Evolutionary conservation across 2,329 filamentous ascomycete genomes (phyloP).

Genomic region (Cladophialophora chaetospira): DNA sequence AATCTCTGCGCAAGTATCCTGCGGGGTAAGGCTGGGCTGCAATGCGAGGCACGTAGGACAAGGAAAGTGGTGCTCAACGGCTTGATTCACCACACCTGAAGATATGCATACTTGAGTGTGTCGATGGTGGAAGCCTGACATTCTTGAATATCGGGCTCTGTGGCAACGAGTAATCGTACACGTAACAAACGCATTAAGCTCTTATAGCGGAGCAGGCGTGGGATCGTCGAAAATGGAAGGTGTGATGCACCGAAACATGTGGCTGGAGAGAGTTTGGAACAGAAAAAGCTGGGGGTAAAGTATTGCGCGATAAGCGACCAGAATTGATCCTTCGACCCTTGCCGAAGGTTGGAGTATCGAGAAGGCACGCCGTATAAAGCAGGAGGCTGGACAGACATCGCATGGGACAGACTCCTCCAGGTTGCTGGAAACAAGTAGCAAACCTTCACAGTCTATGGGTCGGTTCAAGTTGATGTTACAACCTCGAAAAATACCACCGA

Average conservation of each 20-base stretch:
- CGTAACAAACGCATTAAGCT: too few species aligned
- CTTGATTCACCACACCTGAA: too few species aligned
- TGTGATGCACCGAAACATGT: conserved; percentile 4
- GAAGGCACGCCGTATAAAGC: not conserved
- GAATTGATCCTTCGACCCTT: not conserved
- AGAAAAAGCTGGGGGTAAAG: not conserved
- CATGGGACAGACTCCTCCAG: not conserved
- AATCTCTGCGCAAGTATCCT: conserved; percentile 3
- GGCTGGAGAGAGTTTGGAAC: conserved; percentile 3
- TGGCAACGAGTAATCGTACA: too few species aligned
- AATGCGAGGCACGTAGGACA: conserved; percentile 15
- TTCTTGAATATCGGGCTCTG: too few species aligned
- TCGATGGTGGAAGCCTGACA: too few species aligned
- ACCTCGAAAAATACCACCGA: too few species aligned
- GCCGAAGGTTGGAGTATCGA: not conserved
- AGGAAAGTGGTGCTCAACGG: not conserved
- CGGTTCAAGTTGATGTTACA: too few species aligned
- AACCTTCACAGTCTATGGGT: too few species aligned
- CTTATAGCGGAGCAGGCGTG: not conserved
- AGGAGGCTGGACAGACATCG: not conserved
- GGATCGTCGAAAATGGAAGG: conserved; percentile 2
- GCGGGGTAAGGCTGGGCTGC: conserved; percentile 32
- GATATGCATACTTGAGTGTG: too few species aligned
- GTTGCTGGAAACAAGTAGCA: not conserved
- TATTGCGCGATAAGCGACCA: conserved; percentile 1